These are phyloP conservation scores for Tolypocladium paradoxum DNA, from an alignment of 2,329 filamentous ascomycete species.

Conservation along the genomic window DNA sequence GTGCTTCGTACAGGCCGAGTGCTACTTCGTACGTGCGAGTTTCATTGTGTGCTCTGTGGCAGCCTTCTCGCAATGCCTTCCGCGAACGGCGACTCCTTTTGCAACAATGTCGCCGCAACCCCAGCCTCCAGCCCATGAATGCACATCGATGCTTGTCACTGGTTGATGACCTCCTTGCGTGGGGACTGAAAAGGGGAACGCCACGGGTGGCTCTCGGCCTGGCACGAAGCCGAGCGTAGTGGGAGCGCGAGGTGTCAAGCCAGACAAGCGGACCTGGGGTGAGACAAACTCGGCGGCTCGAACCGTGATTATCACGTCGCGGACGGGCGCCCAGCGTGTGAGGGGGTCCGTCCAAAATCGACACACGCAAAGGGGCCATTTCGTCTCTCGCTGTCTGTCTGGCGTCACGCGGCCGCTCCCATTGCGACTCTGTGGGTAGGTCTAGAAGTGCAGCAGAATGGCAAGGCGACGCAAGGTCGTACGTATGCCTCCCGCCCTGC, in stretches of 20 bases:
- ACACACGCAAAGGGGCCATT: too few species aligned
- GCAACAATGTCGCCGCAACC: too few species aligned
- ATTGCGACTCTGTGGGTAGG: neutral
- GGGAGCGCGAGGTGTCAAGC: neutral
- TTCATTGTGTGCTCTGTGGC: neutral
- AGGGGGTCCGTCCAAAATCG: neutral
- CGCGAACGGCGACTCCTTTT: neutral
- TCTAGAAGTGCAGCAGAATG: neutral
- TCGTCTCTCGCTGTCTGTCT: neutral
- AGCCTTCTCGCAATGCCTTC: neutral
- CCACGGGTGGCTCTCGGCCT: neutral
- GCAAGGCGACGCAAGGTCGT: neutral
- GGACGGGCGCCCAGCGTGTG: neutral
- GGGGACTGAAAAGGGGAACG: neutral
- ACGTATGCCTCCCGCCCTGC: neutral
- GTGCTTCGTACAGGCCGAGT: neutral
- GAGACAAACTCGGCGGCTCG: neutral
- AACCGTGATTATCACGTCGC: neutral
- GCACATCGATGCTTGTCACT: neutral
- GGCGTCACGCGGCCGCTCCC: neutral
- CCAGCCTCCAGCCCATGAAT: too few species aligned
- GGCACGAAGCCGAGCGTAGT: neutral
- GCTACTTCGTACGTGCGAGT: neutral
- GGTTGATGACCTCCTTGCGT: neutral
- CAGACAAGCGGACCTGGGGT: neutral